Evolutionary conservation across 805 yeast genomes (phyloP), one percentile per base, ranked within the genome.

Genomic region (Starmerella cellae): DNA sequence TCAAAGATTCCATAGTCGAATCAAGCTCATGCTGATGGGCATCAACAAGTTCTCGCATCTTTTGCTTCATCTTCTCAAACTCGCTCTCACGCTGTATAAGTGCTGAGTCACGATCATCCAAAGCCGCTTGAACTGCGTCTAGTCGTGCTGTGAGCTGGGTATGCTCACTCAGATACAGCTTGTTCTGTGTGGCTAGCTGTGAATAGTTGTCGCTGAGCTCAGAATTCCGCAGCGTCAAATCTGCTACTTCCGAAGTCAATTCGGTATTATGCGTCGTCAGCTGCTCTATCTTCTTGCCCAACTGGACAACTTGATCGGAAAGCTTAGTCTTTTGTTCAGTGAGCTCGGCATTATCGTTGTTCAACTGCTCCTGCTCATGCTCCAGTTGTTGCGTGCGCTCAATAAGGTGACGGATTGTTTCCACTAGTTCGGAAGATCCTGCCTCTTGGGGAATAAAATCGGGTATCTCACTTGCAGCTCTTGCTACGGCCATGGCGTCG

Each of bases 381-480:
- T 24, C 28, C 8, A 24, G 28, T 8, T 24, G 28, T 24, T 8
- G 8, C 13, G 28, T 24, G 13, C 28, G 28, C 8, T 13, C 32
- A 14, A 2, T 4, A 11, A 39, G 34, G 2, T 18, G 8, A 19
- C 34, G 30, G 3, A 48, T 18, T 1, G 43, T 39, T 1, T 18
- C 24, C 5, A 46, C 33, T 16, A 48, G 40, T 17, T 46, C 45
- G 3, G 14, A 8, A 2, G 35, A 13, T 2, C 10, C 32, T 2
- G 46, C 47, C 17, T 36, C 17, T 10, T 24, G 33, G 20, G 41
- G 18, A 2, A 47, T 32, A 13, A 34, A 14, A 6, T 35, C 35
- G 2, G 51, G 50, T n/a, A 46, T 6, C 16, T 42, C 43, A 2
- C 9, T 17, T 21, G 37, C 38, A 18, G 44, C 43, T 1, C 23